Evolutionary conservation across 257 asterid genomes (phyloP).

Genomic region (Henckelia pumila): DNA sequence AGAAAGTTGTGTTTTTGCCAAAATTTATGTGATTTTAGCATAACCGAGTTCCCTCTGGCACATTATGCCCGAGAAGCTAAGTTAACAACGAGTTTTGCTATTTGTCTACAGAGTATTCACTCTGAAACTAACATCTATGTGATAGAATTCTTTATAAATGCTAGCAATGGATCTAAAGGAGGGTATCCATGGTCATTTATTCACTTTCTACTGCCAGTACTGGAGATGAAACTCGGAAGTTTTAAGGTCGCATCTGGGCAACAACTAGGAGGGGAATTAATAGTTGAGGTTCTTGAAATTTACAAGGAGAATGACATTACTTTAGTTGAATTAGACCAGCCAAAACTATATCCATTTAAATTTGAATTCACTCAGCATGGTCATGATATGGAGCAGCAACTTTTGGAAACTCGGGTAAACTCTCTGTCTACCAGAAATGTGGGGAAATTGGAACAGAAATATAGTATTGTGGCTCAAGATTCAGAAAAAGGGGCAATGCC

Average conservation of each 20-base stretch:
- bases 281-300: conserved; percentile 18
- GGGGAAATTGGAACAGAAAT: background rate
- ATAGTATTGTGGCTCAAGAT: background rate
- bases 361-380: conserved; percentile 12
- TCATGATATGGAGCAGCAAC: background rate
- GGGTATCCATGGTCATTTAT: background rate
- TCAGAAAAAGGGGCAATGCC: background rate
- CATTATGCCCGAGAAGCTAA: conserved; percentile 18
- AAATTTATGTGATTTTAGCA: conserved; percentile 2
- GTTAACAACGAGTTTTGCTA: conserved; percentile 6
- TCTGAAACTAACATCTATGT: background rate
- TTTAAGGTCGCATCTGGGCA: background rate
- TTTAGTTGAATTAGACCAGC: background rate
- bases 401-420: background rate
- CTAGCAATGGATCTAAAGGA: background rate
- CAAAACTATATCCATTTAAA: conserved; percentile 2
- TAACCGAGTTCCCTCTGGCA: conserved; percentile 12
- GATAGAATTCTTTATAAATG: background rate
- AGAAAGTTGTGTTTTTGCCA: background rate
- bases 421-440: background rate
- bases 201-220: background rate
- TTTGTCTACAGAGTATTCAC: background rate
- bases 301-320: background rate
- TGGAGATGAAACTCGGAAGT: background rate
- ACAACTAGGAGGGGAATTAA: conserved; percentile 17